Percentiles rank a stretch among this genome's conserved stretches.
Evolutionary conservation across 768 basidiomycete species (phyloP).

Genomic region (Pilatotrama ljubarskyi): DNA sequence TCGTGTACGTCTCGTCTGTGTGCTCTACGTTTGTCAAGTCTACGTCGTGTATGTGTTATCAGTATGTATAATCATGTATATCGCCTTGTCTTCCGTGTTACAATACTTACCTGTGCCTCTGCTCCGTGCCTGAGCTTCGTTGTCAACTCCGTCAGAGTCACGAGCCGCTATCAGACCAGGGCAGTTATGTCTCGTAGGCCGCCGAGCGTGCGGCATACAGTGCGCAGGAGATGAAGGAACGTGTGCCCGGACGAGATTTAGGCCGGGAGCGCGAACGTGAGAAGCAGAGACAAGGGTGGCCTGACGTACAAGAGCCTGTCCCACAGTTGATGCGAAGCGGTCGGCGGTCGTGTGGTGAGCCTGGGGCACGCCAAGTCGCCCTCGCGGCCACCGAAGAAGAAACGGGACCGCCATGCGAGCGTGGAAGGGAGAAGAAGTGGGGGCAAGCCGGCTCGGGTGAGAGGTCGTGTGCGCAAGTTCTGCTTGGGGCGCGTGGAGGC

Average conservation of each 20-base stretch:
- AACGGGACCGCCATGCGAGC: neutral
- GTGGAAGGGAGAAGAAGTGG: neutral
- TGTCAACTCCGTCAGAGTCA: too few species aligned
- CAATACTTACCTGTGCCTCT: neutral
- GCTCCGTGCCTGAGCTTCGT: too few species aligned
- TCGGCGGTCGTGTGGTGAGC: neutral
- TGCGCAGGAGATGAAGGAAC: neutral
- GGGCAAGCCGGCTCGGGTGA: neutral
- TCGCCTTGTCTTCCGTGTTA: neutral
- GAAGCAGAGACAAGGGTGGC: neutral
- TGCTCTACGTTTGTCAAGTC: too few species aligned
- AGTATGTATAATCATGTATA: too few species aligned
- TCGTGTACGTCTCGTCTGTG: too few species aligned
- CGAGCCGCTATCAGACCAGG: neutral
- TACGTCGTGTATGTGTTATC: too few species aligned
- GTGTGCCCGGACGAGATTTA: neutral
- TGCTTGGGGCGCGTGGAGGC: neutral
- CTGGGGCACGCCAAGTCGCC: neutral
- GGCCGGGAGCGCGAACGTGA: neutral
- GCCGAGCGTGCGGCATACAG: neutral
- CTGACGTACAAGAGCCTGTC: conserved; percentile 2
- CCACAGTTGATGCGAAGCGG: neutral
- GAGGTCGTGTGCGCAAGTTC: neutral
- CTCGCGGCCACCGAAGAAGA: neutral
- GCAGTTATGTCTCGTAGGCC: neutral